These are phyloP conservation scores for Trichoderma endophyticum DNA, from an alignment of 2,329 filamentous ascomycete genomes.

Conservation along the genomic window DNA sequence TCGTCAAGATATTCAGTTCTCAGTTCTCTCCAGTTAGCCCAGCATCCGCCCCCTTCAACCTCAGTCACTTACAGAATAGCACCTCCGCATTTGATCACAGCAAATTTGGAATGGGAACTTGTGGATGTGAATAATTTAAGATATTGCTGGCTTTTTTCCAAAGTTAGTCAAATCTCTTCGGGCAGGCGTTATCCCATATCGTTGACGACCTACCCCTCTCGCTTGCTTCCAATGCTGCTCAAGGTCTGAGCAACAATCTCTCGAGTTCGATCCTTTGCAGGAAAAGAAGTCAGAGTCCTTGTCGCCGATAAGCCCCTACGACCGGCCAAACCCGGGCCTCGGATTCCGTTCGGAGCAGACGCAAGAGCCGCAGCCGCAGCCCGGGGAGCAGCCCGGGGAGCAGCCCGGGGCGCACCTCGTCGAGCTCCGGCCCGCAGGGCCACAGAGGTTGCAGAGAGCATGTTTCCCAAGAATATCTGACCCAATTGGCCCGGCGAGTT, in stretches of 20 bases:
- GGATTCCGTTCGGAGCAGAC: slow-evolving; percentile 26
- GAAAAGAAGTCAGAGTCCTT: slow-evolving; percentile 11
- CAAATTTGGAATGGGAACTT: slow-evolving; percentile 60
- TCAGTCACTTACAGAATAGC: slow-evolving; percentile 64
- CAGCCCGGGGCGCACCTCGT: slow-evolving; percentile 37
- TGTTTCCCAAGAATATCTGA: slow-evolving; percentile 27
- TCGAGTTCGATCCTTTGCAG: slow-evolving; percentile 29
- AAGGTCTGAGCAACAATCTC: slow-evolving; percentile 56
- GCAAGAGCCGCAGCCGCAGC: slow-evolving; percentile 22
- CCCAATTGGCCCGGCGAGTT: slow-evolving; percentile 25
- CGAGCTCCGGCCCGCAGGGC: slow-evolving; percentile 44
- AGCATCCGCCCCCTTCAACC: not conserved
- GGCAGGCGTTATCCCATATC: not conserved
- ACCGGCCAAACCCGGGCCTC: slow-evolving; percentile 27
- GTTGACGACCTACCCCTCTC: slow-evolving; percentile 54
- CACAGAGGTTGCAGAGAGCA: slow-evolving; percentile 44
- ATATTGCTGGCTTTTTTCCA: slow-evolving; percentile 72
- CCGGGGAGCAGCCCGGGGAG: slow-evolving; percentile 36
- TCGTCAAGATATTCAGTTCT: slow-evolving; percentile 76
- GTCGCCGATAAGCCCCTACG: slow-evolving; percentile 23
- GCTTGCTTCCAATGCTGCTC: slow-evolving; percentile 93
- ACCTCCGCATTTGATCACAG: slow-evolving; percentile 96
- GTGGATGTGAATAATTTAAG: slow-evolving; percentile 73
- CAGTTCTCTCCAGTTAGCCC: not conserved
- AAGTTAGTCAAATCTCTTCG: not conserved